Conservation (phyloP, 768 basidiomycete species). For the Hericium erinaceus region DNA sequence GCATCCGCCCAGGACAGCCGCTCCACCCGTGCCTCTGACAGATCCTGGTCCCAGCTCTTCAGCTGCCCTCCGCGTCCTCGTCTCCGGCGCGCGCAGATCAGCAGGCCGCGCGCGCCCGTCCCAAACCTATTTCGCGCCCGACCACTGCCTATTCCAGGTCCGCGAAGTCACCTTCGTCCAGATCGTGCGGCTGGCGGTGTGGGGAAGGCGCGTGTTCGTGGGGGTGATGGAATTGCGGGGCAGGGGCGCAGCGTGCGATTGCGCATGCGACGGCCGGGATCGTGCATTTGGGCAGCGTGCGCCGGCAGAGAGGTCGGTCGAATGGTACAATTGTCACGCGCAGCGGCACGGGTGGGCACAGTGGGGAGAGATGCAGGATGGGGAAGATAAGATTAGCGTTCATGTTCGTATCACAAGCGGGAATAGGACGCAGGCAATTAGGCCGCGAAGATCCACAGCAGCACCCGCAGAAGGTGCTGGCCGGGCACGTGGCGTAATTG, state of each 20-base stretch:
- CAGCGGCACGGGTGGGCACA: not conserved
- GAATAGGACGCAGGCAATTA: not conserved
- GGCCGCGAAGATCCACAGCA: not conserved
- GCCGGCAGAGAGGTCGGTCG: not conserved
- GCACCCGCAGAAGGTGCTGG: not conserved
- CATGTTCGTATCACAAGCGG: not conserved
- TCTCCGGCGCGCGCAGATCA: not conserved
- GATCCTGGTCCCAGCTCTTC: not conserved
- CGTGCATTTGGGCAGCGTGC: not conserved
- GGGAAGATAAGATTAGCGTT: not conserved
- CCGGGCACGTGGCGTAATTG: not conserved
- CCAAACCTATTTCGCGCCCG: not conserved
- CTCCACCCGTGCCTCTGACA: too few species aligned
- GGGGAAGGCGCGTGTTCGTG: not conserved
- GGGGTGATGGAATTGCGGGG: not conserved
- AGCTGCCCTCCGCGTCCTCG: not conserved
- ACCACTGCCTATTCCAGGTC: slow-evolving; percentile 46
- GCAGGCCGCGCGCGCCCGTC: too few species aligned
- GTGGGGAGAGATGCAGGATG: not conserved
- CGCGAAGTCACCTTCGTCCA: slow-evolving; percentile 89
- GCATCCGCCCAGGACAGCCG: too few species aligned
- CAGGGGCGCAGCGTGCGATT: not conserved
- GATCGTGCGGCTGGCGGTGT: slow-evolving; percentile 66
- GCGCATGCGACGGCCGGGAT: not conserved
- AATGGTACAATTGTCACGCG: not conserved